These are phyloP conservation scores for Hypomontagnella monticulosa DNA, from an alignment of 495 filamentous ascomycete genomes.

Conservation along the genomic window DNA sequence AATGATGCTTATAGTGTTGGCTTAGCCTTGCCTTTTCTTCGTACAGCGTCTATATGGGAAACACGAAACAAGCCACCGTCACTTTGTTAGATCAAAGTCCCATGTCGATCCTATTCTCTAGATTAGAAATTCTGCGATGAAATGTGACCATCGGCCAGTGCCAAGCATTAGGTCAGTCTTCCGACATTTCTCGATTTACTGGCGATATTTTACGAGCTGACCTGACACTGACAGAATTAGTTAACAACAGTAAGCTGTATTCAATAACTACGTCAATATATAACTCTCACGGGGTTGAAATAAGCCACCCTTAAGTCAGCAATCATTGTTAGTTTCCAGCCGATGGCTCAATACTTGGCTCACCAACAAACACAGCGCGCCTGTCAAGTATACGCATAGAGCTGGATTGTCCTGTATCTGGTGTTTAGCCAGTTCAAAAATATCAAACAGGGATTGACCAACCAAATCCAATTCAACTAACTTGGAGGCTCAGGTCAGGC, in stretches of 20 bases:
- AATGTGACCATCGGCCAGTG: not conserved
- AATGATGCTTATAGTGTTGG: not conserved
- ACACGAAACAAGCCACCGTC: not conserved
- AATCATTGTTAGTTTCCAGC: not conserved
- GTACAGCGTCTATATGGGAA: not conserved
- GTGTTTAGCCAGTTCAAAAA: no score
- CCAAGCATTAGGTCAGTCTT: slow-evolving; percentile 15
- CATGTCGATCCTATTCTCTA: not conserved
- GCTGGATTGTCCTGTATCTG: no score
- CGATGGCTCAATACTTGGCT: slow-evolving; percentile 1
- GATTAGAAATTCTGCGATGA: slow-evolving; percentile 1
- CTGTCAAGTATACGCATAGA: not conserved
- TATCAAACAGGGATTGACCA: not conserved
- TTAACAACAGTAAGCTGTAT: slow-evolving; percentile 8
- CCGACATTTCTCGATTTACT: slow-evolving; percentile 7
- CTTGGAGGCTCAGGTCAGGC: not conserved
- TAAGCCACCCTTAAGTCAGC: slow-evolving; percentile 21
- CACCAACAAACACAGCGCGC: not conserved
- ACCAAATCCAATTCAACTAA: not conserved
- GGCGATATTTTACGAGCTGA: slow-evolving; percentile 15
- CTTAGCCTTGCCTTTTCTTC: not conserved
- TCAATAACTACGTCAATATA: not conserved
- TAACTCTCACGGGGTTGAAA: not conserved
- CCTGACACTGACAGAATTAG: not conserved
- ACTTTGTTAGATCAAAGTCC: not conserved